phyloP scores from a whole-genome alignment of 352 stramenopile species.

The Pythium plurisporium region DNA sequence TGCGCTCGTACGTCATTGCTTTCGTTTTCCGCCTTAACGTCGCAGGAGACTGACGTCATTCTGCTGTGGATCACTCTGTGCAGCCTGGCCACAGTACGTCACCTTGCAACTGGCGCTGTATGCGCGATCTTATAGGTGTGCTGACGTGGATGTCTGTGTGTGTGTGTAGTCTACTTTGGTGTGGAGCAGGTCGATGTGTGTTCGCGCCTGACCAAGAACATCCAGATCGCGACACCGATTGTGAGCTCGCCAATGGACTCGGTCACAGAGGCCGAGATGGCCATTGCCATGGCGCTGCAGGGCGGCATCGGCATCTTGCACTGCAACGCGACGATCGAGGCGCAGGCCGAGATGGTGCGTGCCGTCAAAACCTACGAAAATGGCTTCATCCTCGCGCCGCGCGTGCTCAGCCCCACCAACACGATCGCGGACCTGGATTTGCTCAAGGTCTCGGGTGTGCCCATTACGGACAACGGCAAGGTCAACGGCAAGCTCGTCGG shows the following conservation, averaged over 20 bases:
- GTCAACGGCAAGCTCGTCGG: conserved; percentile 95
- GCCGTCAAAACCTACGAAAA: conserved; percentile 98
- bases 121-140: too few relatives aligned
- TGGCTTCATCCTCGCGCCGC: conserved; percentile 98
- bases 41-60: too few relatives aligned
- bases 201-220: conserved; percentile 87
- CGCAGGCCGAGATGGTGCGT: conserved; percentile 90
- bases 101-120: too few relatives aligned
- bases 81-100: conserved; percentile 70
- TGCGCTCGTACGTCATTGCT: conserved; percentile 44
- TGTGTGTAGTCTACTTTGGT: conserved; percentile 84
- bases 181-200: conserved; percentile 92
- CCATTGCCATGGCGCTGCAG: conserved; percentile 97
- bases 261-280: conserved; percentile 98
- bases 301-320: conserved; percentile 98
- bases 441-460: conserved; percentile 96
- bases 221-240: conserved; percentile 92
- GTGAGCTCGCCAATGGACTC: conserved; percentile 99
- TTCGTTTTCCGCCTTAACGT: background rate
- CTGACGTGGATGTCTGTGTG: background rate
- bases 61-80: too few relatives aligned
- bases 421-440: conserved; percentile 92
- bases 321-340: conserved; percentile 95
- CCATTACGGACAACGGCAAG: conserved; percentile 95
- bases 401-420: conserved; percentile 90